These are phyloP conservation scores for Dendrobium catenatum DNA, from an alignment of 106 monocot species.

Conservation along the genomic window DNA sequence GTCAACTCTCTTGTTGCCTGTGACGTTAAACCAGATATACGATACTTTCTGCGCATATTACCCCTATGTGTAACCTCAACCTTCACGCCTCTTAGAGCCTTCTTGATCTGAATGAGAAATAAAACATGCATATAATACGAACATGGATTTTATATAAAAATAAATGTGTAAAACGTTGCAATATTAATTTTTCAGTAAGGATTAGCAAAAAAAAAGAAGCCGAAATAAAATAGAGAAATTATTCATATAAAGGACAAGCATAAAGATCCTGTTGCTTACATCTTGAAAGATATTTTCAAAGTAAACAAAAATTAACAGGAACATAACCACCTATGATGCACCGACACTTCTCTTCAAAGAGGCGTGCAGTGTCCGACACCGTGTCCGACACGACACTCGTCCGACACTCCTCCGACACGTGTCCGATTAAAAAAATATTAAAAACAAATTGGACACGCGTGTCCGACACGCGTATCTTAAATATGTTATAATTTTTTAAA, in stretches of 20 bases:
- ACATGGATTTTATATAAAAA: not conserved
- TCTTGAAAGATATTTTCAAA: too few species aligned
- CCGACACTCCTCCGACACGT: too few species aligned
- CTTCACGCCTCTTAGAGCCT: constrained; percentile 63
- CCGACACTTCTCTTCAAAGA: too few species aligned
- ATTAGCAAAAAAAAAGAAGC: not conserved
- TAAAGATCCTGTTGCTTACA: too few species aligned
- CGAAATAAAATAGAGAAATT: not conserved
- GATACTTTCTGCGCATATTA: constrained; percentile 61
- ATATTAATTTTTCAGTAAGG: not conserved
- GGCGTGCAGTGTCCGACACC: too few species aligned
- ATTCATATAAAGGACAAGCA: not conserved
- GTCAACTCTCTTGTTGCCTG: constrained; percentile 60
- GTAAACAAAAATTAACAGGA: too few species aligned
- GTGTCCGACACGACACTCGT: too few species aligned
- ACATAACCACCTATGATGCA: too few species aligned
- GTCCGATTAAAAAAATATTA: too few species aligned
- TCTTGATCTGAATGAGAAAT: constrained; percentile 42
- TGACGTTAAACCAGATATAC: constrained; percentile 55
- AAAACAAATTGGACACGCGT: too few species aligned
- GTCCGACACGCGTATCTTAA: too few species aligned
- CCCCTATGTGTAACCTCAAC: constrained; percentile 73
- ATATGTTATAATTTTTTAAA: too few species aligned
- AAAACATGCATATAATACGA: not conserved
- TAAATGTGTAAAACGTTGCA: not conserved